Evolutionary conservation across 306 rosid species (phyloP).

Genomic region (Prinsepia uniflora): DNA sequence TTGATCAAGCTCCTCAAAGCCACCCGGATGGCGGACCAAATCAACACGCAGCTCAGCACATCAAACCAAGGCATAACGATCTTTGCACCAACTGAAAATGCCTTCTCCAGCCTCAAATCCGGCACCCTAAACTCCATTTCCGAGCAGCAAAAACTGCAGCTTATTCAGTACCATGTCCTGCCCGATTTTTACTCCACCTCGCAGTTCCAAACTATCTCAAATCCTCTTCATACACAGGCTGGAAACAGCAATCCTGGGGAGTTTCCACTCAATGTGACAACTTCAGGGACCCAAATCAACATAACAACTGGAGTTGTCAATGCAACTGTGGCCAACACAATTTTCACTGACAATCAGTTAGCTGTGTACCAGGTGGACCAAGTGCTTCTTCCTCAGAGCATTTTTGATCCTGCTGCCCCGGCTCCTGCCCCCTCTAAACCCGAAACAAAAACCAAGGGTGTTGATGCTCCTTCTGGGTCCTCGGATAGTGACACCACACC

Average conservation of each 20-base stretch:
- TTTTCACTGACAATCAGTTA: conserved; percentile 58
- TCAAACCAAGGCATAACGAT: conserved; percentile 80
- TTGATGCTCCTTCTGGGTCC: conserved; percentile 54
- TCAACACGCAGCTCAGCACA: conserved; percentile 71
- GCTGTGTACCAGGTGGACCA: conserved; percentile 79
- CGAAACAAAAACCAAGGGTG: conserved; percentile 44
- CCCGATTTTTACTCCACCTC: conserved; percentile 54
- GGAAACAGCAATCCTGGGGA: conserved; percentile 65
- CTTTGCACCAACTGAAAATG: conserved; percentile 88
- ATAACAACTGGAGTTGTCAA: conserved; percentile 73
- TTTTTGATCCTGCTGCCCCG: conserved; percentile 66
- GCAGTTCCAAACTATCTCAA: conserved; percentile 77
- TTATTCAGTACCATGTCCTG: conserved; percentile 69
- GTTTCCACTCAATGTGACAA: conserved; percentile 77
- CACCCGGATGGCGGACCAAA: conserved; percentile 56
- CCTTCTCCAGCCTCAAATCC: conserved; percentile 58
- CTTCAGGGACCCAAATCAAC: conserved; percentile 81
- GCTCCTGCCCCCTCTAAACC: conserved; percentile 62
- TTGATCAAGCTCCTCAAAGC: conserved; percentile 60
- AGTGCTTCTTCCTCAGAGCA: conserved; percentile 71
- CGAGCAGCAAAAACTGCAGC: conserved; percentile 62
- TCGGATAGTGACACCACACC: conserved; percentile 21
- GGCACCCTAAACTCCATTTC: conserved; percentile 69
- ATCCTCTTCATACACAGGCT: conserved; percentile 87
- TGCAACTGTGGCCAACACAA: conserved; percentile 58